Evolutionary conservation across 2,329 filamentous ascomycete genomes (phyloP).

Genomic region (Blastomyces silverae): DNA sequence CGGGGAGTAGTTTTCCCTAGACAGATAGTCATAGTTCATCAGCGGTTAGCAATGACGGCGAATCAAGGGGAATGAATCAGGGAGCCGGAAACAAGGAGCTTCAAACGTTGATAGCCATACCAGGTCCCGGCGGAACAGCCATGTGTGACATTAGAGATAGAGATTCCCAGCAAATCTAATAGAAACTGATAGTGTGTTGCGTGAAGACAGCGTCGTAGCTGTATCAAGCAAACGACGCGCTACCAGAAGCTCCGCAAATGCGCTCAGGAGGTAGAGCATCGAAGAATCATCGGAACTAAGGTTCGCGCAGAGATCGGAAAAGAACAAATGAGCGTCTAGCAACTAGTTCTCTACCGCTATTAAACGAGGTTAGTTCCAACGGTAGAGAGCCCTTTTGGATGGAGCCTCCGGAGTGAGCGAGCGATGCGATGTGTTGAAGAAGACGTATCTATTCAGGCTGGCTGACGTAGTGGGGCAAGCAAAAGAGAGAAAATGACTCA

Average conservation of each 20-base stretch:
- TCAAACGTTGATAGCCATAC: slow-evolving; percentile 24
- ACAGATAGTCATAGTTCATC: background rate
- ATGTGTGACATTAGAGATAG: slow-evolving; percentile 23
- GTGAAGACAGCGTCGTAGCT: background rate
- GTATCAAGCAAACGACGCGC: background rate
- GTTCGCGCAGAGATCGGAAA: background rate
- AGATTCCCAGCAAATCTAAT: background rate
- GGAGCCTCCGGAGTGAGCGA: background rate
- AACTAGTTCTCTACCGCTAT: background rate
- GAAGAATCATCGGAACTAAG: slow-evolving; percentile 4
- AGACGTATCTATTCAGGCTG: background rate
- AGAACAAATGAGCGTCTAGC: background rate
- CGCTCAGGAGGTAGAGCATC: background rate
- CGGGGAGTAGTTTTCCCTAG: slow-evolving; percentile 49
- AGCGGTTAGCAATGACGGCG: background rate
- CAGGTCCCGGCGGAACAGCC: slow-evolving; percentile 31
- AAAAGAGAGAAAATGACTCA: slow-evolving; percentile 4
- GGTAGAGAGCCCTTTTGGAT: background rate
- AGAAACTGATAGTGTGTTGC: background rate
- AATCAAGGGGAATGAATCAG: background rate
- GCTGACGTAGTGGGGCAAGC: slow-evolving; percentile 9
- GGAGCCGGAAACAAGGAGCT: background rate
- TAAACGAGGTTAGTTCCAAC: background rate
- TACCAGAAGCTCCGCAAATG: slow-evolving; percentile 5
- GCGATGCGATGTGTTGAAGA: background rate